Evolutionary conservation across 2,329 filamentous ascomycete genomes (phyloP).

Genomic region (Zymoseptoria passerinii): DNA sequence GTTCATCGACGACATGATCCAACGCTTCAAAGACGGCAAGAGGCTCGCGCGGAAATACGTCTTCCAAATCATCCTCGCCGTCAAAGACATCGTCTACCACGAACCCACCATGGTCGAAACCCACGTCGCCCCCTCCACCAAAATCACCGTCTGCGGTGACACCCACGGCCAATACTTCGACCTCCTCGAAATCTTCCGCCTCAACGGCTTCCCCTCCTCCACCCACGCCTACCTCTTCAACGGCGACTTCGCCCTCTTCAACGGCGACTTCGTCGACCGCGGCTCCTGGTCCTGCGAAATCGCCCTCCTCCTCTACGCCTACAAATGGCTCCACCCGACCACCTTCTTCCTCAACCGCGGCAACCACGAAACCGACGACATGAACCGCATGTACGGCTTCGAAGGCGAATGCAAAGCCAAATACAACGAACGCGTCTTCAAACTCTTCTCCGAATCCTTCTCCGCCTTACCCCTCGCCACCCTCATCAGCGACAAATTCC

Average conservation of each 20-base stretch:
- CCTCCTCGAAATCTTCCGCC: constrained; percentile 86
- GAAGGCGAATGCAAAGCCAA: constrained; percentile 98
- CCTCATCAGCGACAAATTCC: constrained; percentile 79
- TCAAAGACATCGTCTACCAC: constrained; percentile 80
- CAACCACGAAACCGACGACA: constrained; percentile 88
- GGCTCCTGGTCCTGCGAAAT: constrained; percentile 99
- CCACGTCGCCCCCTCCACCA: constrained; percentile 65
- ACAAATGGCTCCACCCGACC: constrained; percentile 83
- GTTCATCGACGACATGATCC: constrained; percentile 95
- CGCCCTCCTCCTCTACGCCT: constrained; percentile 82
- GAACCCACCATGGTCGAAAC: constrained; percentile 97
- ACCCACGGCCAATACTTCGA: constrained; percentile 99
- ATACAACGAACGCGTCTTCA: constrained; percentile 93
- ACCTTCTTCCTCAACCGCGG: constrained; percentile 93
- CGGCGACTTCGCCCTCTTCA: constrained; percentile 96
- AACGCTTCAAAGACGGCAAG: constrained; percentile 93
- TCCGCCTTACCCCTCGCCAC: constrained; percentile 88
- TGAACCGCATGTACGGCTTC: constrained; percentile 98
- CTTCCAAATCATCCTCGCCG: constrained; percentile 87
- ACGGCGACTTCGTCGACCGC: constrained; percentile 96
- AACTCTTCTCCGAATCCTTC: constrained; percentile 96
- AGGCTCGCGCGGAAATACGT: constrained; percentile 94
- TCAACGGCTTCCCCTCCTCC: constrained; percentile 76
- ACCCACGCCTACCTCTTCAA: constrained; percentile 96
- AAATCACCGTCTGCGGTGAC: constrained; percentile 91